Evolutionary conservation across 371 early-diverging fungal genomes (phyloP), one percentile per base, ranked within the genome.

Genomic region (Apophysomyces ossiformis): DNA sequence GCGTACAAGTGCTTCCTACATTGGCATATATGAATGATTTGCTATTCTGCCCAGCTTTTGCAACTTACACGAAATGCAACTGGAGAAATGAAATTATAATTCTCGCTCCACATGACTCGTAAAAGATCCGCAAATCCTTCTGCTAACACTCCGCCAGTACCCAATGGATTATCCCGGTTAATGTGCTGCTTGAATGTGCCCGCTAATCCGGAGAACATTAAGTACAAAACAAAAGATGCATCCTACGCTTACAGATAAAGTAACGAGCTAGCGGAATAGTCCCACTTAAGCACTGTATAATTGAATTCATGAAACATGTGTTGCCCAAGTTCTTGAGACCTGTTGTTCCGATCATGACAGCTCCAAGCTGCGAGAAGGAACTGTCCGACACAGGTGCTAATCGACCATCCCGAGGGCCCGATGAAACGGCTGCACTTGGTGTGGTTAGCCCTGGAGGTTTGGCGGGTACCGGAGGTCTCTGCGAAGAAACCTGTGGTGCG

Each of bases 261-360:
- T 91, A 97, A 26, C 92, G 82, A 2, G 95, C 85, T 35, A 98
- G 79, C 12, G 95, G 96, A 38, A 87, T 78, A 2, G 96, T 95
- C 7, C 91, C 93, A 47, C 89, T 90, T 57, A 99, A 67, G 70
- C 98, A 98, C 74, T 99, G 99, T 32, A 99, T 76, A 21, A 92
- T 89, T 4, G 96, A 93, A 77, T 98, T 99, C 96, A 99, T 95
- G 75, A 89, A 99, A 73, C 99, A 99, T 0, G 99, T 98, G 72
- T 99, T 99, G 37, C 99, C 99, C 43, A 99, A 69, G 72, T 99
- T 99, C 63, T 89, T 90, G 64, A 99, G 75, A 3, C 99, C 99
- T 0, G 88, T 84, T 37, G 87, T 85, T n/a, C 92, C 93, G 57
- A 89, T 85, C 60, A 73, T 71, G 1, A 81, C 73, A 0, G 71